A percentile compares a stretch with the other conserved stretches of the same genome.
Conservation (phyloP, 2,329 filamentous ascomycete genomes). For the Allantophomopsis lycopodina region DNA sequence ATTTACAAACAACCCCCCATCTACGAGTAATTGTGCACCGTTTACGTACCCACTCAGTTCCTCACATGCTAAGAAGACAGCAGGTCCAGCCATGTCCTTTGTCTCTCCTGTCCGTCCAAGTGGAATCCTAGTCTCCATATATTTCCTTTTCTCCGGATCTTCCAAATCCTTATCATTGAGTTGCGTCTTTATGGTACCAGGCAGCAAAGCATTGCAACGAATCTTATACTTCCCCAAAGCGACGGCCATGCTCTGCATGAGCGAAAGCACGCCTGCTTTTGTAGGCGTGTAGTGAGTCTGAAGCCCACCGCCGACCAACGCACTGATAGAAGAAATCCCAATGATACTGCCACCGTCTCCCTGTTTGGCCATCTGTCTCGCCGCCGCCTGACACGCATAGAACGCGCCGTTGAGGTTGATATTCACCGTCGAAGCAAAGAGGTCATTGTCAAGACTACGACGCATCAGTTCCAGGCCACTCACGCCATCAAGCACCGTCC, state of each 20-base stretch:
- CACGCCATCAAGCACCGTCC: neutral
- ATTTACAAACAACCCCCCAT: constrained; percentile 84
- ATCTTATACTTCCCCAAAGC: constrained; percentile 65
- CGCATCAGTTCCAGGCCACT: constrained; percentile 1
- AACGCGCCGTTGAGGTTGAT: constrained; percentile 83
- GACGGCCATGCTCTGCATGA: constrained; percentile 76
- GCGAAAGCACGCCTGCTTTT: constrained; percentile 65
- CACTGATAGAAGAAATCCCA: constrained; percentile 58
- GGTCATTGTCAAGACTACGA: constrained; percentile 46
- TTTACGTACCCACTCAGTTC: constrained; percentile 71
- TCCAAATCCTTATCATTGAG: constrained; percentile 70
- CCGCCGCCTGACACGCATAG: constrained; percentile 74
- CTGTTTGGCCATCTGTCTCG: constrained; percentile 63
- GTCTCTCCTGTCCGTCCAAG: constrained; percentile 61
- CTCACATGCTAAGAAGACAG: constrained; percentile 71
- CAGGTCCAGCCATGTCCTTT: constrained; percentile 67
- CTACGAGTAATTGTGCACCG: constrained; percentile 72
- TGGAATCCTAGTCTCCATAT: constrained; percentile 74
- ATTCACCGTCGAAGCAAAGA: constrained; percentile 57
- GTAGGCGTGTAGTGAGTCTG: constrained; percentile 88
- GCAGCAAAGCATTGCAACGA: constrained; percentile 70
- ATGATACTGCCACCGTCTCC: constrained; percentile 69
- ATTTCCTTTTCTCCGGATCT: constrained; percentile 56
- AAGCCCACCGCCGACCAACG: constrained; percentile 62
- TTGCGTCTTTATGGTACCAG: constrained; percentile 73